phyloP scores from a whole-genome alignment of 345 rosid species.

The Hibiscus trionum region DNA sequence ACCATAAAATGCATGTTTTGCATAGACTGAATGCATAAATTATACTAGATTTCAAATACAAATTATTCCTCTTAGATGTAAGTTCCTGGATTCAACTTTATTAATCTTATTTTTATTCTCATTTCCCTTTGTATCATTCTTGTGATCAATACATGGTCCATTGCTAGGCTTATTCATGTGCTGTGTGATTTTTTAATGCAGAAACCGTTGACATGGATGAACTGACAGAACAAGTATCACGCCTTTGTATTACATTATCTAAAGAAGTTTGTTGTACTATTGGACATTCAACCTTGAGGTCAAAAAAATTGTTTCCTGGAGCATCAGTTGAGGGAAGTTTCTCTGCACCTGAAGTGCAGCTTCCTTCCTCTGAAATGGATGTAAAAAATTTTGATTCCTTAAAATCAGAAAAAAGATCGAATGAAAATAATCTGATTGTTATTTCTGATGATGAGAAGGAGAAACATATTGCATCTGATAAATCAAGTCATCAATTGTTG shows the following conservation, averaged over 20 bases:
- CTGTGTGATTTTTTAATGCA: slow-evolving; percentile 24
- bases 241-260: slow-evolving; percentile 47
- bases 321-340: slow-evolving; percentile 17
- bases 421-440: slow-evolving; percentile 25
- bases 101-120: background rate
- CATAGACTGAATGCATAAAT: background rate
- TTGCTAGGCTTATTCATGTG: background rate
- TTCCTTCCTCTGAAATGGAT: slow-evolving; percentile 25
- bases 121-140: background rate
- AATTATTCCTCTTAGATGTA: background rate
- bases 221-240: slow-evolving; percentile 52
- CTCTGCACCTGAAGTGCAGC: slow-evolving; percentile 23
- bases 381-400: slow-evolving; percentile 26
- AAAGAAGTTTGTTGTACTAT: slow-evolving; percentile 24
- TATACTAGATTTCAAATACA: background rate
- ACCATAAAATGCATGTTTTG: background rate
- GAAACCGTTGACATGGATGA: slow-evolving; percentile 55
- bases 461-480: slow-evolving; percentile 25
- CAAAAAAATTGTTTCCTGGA: slow-evolving; percentile 18
- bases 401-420: slow-evolving; percentile 16
- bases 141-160: background rate
- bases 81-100: background rate
- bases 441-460: slow-evolving; percentile 61
- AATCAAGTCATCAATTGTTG: slow-evolving; percentile 24
- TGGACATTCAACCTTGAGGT: slow-evolving; percentile 17